Evolutionary conservation across 2,329 filamentous ascomycete species (phyloP), one percentile per base, ranked within the genome.

Genomic region (Talaromyces islandicus): DNA sequence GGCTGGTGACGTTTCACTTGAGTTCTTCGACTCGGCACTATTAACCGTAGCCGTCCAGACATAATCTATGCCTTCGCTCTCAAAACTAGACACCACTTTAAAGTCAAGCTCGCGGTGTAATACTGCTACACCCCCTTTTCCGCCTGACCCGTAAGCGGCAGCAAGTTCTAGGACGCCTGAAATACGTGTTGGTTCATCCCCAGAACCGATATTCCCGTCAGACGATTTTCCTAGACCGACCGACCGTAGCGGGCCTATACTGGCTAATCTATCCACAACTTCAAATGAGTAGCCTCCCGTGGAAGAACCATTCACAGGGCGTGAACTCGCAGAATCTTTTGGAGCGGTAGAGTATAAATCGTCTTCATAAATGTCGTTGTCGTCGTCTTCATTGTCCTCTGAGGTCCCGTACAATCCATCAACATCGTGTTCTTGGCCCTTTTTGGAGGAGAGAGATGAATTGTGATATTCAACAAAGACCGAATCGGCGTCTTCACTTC

Each of bases 401-500:
- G 50, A n/a, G 29, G 58, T 61, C 41, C 54, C 41, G 7, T 61
- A 56, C 7, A 52, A 30, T 25, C 84, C 78, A 56, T 88, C 60
- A 32, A 51, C 73, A 54, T 88, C 60, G 27, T 70, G 87, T 4
- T 83, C 72, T 48, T 86, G 83, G 25, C 83, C 81, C 66, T 87
- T 87, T 56, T 83, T 83, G 2, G 80, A 66, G 62, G 86, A 83
- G 11, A 78, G 76, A 58, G 86, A 83, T 65, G 88, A 88, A 63
- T 84, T 83, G 41, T 84, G 86, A 88, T 92, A 97, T 24, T 90
- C 88, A 27, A 99, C 72, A 4, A 99, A 81, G 1, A 90, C 73
- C 0, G 93, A 95, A 66, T 97, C 90, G 9, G 87, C 84, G 59
- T 88, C 85, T 69, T 96, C 91, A 68, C 91, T 96, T 12, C 93